Base-by-base conservation (phyloP, 495 filamentous ascomycete genomes). In the Talaromyces nanjingensis region DNA sequence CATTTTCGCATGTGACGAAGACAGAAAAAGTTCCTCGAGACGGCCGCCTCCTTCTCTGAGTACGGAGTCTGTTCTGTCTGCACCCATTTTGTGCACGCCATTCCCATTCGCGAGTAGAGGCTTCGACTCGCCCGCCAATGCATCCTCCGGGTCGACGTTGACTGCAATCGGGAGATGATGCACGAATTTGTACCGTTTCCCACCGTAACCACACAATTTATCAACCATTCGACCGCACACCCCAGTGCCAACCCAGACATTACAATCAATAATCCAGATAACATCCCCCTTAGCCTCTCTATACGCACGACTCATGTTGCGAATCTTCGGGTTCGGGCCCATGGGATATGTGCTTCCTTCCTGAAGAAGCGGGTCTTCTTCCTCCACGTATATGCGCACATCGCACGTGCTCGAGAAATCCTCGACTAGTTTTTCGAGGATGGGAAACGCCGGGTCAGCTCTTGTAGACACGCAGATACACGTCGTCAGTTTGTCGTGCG, bases 271-370 rank as follows among this genome's bases (percentile, higher is more conserved):
- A 54, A 96, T 87, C 96, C 96, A 99, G 25, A 98, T 79, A 55
- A 97, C 84, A 70, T 97, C 92, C 0, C 91, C 91, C 64, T 89
- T 91, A 0, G 93, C 91, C 72, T 98, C 96, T n/a, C 96, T 78
- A 69, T 97, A 99, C 5, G 89, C 93, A 20, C 92, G 86, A 68
- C 93, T 97, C 85, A 98, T 89, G 69, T 98, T 99, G 24, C 96
- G 84, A 69, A 99, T 96, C 77, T 99, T 99, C 11, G 96, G 96
- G 73, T 99, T 99, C 4, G 96, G 96, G 0, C 96, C 96, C 58
- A 98, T 79, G 59, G 84, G 82, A 65, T 86, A 78, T 45, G 74
- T 66, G 64, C 67, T 66, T 42, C 75, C 67, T 8, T 81, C 84
- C 62, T 84, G 81, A 6, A 94, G 80, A 31, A 87, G 74, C 0